These are phyloP conservation scores for Plasmodium gallinaceum DNA, from an alignment of 169 alveolate genomes.

Conservation along the genomic window DNA sequence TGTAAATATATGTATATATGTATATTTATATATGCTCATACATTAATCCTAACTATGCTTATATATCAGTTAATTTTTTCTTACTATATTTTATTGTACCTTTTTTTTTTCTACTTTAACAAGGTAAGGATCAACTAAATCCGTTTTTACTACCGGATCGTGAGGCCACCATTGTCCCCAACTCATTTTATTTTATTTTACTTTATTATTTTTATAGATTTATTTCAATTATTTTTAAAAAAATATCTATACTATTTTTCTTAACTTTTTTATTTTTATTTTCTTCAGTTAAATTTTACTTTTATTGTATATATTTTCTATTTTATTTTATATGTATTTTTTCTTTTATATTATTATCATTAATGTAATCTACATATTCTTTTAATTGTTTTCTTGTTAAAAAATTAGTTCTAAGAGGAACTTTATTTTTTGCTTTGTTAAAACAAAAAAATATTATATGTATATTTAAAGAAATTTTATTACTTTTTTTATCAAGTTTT, in stretches of 20 bases:
- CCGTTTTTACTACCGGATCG: conserved; percentile 86
- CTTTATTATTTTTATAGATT: not conserved
- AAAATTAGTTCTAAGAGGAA: conserved; percentile 2
- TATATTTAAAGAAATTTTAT: too few species aligned
- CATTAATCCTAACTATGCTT: not conserved
- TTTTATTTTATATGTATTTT: not conserved
- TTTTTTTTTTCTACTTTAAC: conserved; percentile 83
- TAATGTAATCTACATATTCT: not conserved
- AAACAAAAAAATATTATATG: not conserved
- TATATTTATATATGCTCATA: not conserved
- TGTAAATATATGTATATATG: not conserved
- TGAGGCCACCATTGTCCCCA: conserved; percentile 89
- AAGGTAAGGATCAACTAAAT: conserved; percentile 82
- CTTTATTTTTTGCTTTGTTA: not conserved
- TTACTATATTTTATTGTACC: conserved; percentile 60
- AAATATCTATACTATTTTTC: not conserved
- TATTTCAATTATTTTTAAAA: too few species aligned
- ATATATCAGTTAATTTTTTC: not conserved
- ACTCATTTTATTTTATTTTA: conserved; percentile 76
- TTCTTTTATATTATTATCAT: not conserved
- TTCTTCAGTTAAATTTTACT: not conserved
- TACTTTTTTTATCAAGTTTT: too few species aligned
- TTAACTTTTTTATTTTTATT: not conserved
- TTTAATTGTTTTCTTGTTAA: conserved; percentile 1
- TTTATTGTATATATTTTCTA: not conserved